Evolutionary conservation across 495 filamentous ascomycete species (phyloP).

Genomic region (Aspergillus ostianus): DNA sequence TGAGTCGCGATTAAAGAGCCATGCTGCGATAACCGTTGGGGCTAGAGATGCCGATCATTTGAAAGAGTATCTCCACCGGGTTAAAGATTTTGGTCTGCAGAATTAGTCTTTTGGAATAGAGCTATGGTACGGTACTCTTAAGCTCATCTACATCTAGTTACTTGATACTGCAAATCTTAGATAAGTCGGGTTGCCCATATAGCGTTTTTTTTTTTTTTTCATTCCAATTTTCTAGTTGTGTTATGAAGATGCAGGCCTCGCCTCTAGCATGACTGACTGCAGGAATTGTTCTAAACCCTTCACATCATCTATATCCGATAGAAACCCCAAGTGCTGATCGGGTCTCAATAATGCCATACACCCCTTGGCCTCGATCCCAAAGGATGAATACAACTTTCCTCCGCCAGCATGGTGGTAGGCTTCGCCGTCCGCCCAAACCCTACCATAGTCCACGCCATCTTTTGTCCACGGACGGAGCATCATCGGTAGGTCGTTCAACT

Average conservation of each 20-base stretch:
- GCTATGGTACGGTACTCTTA: too few species aligned
- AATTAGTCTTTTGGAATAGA: too few species aligned
- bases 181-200: too few species aligned
- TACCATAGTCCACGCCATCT: constrained; percentile 30
- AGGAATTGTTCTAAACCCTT: constrained; percentile 1
- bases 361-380: constrained; percentile 17
- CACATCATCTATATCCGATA: constrained; percentile 1
- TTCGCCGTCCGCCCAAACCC: constrained; percentile 22
- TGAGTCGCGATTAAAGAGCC: neutral
- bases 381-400: constrained; percentile 17
- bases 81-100: neutral
- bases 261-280: neutral
- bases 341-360: constrained; percentile 31
- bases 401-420: constrained; percentile 2
- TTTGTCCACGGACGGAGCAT: constrained; percentile 33
- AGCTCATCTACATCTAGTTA: too few species aligned
- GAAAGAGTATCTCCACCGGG: neutral
- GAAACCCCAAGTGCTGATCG: constrained; percentile 28
- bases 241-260: neutral
- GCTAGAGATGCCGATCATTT: neutral
- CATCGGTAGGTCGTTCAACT: constrained; percentile 22
- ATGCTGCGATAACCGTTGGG: neutral
- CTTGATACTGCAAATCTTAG: too few species aligned
- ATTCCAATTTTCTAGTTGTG: neutral
- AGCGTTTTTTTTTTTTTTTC: too few species aligned